Conservation (phyloP, 495 filamentous ascomycete species). For the Halenospora varia region DNA sequence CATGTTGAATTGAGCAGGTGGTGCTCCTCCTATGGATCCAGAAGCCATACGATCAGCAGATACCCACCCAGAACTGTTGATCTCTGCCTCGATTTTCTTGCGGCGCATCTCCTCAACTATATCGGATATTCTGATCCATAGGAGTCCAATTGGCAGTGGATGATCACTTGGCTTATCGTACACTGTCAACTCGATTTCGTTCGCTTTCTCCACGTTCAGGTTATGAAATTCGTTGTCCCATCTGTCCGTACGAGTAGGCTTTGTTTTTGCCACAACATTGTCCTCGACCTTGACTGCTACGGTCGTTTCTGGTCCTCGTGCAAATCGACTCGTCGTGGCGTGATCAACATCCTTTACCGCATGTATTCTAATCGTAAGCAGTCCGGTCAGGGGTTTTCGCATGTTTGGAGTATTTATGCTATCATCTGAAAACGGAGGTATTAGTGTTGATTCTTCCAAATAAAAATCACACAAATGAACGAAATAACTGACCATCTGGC, state of each 20-base stretch:
- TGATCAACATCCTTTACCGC: conserved; percentile 95
- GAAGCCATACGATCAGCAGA: conserved; percentile 87
- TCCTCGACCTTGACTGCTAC: conserved; percentile 97
- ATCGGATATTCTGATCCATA: conserved; percentile 96
- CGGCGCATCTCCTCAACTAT: conserved; percentile 96
- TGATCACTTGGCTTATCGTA: conserved; percentile 90
- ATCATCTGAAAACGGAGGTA: conserved; percentile 66
- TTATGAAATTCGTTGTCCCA: conserved; percentile 90
- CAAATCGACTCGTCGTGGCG: conserved; percentile 79
- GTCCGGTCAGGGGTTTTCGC: conserved; percentile 88
- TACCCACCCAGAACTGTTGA: conserved; percentile 89
- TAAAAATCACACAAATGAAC: too few species aligned
- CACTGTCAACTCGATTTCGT: conserved; percentile 95
- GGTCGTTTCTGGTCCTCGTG: conserved; percentile 88
- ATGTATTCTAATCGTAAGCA: conserved; percentile 78
- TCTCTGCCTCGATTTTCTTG: conserved; percentile 94
- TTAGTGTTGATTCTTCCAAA: too few species aligned
- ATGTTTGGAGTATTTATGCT: conserved; percentile 93
- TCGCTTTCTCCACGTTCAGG: conserved; percentile 94
- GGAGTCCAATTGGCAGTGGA: conserved; percentile 86
- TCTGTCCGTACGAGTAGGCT: conserved; percentile 75
- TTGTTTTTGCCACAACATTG: conserved; percentile 82
- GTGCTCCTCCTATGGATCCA: conserved; percentile 33
- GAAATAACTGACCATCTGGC: conserved; percentile 71
- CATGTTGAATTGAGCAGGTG: conserved; percentile 52